These are phyloP conservation scores for Oldenlandia corymbosa DNA, from an alignment of 257 asterid species.

Conservation along the genomic window DNA sequence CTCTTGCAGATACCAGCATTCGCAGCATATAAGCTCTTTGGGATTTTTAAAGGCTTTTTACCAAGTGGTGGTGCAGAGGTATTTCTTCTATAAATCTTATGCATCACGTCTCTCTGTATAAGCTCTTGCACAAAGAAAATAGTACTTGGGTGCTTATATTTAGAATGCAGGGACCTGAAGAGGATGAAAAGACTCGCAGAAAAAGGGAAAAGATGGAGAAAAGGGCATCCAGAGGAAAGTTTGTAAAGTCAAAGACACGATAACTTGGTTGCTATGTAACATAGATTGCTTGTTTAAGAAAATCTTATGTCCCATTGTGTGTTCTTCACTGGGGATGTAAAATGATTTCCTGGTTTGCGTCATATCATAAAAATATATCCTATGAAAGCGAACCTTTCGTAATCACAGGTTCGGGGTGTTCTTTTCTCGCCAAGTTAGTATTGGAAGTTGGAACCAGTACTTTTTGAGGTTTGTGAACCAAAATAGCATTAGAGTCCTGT, in stretches of 20 bases:
- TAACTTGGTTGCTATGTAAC: constrained; percentile 15
- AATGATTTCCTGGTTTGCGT: background rate
- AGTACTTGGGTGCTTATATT: constrained; percentile 3
- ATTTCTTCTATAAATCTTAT: background rate
- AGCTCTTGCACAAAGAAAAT: background rate
- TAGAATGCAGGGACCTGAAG: constrained; percentile 59
- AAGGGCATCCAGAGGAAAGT: constrained; percentile 79
- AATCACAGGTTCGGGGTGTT: no score
- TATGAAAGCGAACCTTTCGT: no score
- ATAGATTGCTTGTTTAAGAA: background rate
- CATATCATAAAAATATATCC: background rate
- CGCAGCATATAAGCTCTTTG: constrained; percentile 75
- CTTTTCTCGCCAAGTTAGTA: no score
- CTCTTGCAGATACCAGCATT: constrained; percentile 74
- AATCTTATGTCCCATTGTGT: background rate
- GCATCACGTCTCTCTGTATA: background rate
- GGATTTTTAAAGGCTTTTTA: constrained; percentile 71
- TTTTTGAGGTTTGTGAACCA: no score
- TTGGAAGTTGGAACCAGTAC: no score
- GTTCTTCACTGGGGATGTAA: background rate
- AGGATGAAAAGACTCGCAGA: constrained; percentile 78
- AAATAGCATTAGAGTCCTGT: no score
- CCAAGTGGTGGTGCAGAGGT: constrained; percentile 82
- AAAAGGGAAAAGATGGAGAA: constrained; percentile 95
- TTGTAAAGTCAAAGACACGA: constrained; percentile 59